phyloP scores from a whole-genome alignment of 805 yeast genomes.

The Ogataea thermomethanolica region DNA sequence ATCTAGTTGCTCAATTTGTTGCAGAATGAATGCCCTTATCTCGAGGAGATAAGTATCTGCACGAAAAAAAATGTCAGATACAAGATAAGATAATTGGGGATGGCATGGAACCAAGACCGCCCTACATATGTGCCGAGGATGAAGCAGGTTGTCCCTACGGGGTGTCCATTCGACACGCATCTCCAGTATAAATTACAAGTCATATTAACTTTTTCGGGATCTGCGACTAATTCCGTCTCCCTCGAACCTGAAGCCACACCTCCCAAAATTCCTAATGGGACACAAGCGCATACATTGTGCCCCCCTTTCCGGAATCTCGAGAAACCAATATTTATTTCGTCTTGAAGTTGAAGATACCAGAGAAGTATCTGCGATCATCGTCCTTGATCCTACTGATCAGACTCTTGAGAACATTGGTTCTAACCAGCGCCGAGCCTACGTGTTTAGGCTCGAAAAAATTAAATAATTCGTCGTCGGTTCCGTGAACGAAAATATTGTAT shows the following conservation, averaged over 20 bases:
- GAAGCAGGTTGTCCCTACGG: no score
- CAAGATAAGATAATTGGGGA: slow-evolving; percentile 8
- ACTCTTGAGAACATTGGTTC: slow-evolving; percentile 8
- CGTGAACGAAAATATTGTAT: slow-evolving; percentile 48
- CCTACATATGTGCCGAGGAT: no score
- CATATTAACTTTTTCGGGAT: no score
- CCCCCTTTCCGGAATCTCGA: background rate
- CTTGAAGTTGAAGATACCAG: slow-evolving; percentile 7
- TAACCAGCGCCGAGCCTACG: slow-evolving; percentile 15
- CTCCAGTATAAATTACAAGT: no score
- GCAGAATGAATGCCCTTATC: slow-evolving; percentile 11
- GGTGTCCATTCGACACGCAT: no score
- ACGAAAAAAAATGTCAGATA: slow-evolving; percentile 11
- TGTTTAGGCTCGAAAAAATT: slow-evolving; percentile 36
- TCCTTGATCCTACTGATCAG: slow-evolving; percentile 14
- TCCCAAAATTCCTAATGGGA: slow-evolving; percentile 7
- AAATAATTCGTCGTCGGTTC: slow-evolving; percentile 69
- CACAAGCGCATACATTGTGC: slow-evolving; percentile 4
- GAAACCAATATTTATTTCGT: slow-evolving; percentile 1
- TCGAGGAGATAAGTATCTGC: slow-evolving; percentile 14
- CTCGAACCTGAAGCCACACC: slow-evolving; percentile 2
- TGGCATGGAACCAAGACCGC: no score
- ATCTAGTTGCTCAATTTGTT: slow-evolving; percentile 10
- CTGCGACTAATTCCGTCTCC: background rate
- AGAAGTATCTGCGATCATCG: slow-evolving; percentile 4